Evolutionary conservation across 805 yeast species (phyloP), one percentile per base, ranked within the genome.

Genomic region (Saccharomycopsis fibuligera): DNA sequence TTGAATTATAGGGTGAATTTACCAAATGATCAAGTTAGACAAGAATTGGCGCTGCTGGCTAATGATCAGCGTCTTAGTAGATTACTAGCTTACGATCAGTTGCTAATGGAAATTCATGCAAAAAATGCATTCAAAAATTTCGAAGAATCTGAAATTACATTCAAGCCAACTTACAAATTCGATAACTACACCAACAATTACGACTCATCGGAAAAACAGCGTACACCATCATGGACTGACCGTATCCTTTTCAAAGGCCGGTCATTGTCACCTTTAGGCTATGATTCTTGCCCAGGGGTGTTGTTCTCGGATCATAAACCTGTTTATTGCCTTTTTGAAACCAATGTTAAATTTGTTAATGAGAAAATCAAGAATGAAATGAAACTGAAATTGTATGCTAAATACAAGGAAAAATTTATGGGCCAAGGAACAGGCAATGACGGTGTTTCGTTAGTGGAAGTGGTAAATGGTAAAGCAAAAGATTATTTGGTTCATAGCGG

Each of bases 211-310:
- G 99, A 91, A 57, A 91, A 91, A 62, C 91, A 83, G 54, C 74
- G 99, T 57, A 81, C 86, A 3, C 99, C 99, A 1, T 84, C 96
- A 0, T 91, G 98, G 97, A 91, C 98, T 0, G 99, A 91, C 64
- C 72, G 99, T 59, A 83, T 87, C 48, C 67, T 91, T 42, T 82
- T 73, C 58, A 71, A 74, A 51, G 88, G 95, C 35, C 62, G 69
- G 3, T 67, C 66, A 16, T 58, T 89, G 37, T 66, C 70, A 36
- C 93, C 87, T 41, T 60, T 80, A 54, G 79, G 79, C 45, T 93
- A 93, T 62, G 76, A 80, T 47, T 76, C 83, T 44, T 79, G 81
- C 1, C 78, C 78, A 56, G 65, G 65, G 21, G 64, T 91, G 37
- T 61, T 60, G 48, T 73, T 82, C 49, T 87, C 96, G 48, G 99